A percentile compares a stretch with the other conserved stretches of the same genome.
phyloP scores from a whole-genome alignment of 2,329 filamentous ascomycete genomes.

The Paraconiothyrium sp. region DNA sequence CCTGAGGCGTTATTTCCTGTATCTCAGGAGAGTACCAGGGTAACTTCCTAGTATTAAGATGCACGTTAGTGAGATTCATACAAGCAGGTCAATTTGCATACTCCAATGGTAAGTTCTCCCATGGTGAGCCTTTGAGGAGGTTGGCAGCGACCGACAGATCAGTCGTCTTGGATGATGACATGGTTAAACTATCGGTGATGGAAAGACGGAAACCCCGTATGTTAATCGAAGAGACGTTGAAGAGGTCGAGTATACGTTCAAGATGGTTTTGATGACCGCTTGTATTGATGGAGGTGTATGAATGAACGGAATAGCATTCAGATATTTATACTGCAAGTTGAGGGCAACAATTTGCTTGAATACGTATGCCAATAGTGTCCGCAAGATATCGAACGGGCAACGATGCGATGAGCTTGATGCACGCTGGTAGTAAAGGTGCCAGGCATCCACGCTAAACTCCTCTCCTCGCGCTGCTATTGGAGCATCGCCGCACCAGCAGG shows the following conservation, averaged over 20 bases:
- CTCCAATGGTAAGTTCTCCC: constrained; percentile 2
- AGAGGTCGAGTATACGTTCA: not conserved
- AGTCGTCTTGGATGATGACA: not conserved
- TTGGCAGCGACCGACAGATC: not conserved
- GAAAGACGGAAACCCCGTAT: too few relatives aligned
- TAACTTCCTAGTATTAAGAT: not conserved
- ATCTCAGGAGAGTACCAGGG: constrained; percentile 14
- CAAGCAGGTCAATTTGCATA: not conserved
- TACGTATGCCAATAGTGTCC: not conserved
- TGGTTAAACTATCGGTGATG: too few relatives aligned
- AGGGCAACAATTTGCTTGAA: not conserved
- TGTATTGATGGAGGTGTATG: not conserved
- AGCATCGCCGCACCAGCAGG: not conserved
- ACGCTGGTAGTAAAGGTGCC: not conserved
- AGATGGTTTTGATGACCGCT: not conserved
- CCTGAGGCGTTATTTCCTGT: constrained; percentile 24
- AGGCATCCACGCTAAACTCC: constrained; percentile 1
- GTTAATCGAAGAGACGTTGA: too few relatives aligned
- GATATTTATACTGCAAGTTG: not conserved
- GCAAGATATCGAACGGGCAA: not conserved
- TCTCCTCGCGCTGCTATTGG: not conserved
- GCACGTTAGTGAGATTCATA: not conserved
- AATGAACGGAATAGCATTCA: not conserved
- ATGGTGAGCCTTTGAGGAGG: constrained; percentile 10
- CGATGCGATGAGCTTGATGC: not conserved